phyloP scores from a whole-genome alignment of 1,284 basidiomycete genomes.

The Entoloma clypeatum region DNA sequence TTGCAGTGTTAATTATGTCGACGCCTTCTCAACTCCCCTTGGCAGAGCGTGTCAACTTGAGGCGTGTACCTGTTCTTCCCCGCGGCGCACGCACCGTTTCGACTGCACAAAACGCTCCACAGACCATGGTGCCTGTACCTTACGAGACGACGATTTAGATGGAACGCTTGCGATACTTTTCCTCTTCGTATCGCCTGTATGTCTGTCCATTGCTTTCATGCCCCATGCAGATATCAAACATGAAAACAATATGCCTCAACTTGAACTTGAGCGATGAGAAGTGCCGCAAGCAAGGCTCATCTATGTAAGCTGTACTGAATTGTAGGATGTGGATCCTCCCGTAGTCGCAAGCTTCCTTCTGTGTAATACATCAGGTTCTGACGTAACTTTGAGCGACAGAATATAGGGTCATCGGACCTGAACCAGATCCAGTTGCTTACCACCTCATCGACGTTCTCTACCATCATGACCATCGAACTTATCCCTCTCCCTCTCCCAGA shows the following conservation, averaged over 20 bases:
- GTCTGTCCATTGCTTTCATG: constrained; percentile 22
- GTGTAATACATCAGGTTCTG: too few species aligned
- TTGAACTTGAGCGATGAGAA: too few species aligned
- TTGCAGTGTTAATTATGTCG: constrained; percentile 20
- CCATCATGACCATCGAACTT: constrained; percentile 52
- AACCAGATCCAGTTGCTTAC: neutral
- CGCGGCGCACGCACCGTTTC: constrained; percentile 81
- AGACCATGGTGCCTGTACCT: constrained; percentile 89
- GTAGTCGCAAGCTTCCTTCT: too few species aligned
- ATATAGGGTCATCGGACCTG: too few species aligned
- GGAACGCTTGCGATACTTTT: constrained; percentile 16
- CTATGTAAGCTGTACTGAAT: too few species aligned
- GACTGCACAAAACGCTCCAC: constrained; percentile 75
- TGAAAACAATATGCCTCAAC: constrained; percentile 16
- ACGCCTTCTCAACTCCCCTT: constrained; percentile 1
- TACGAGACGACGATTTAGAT: constrained; percentile 87
- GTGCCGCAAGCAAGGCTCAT: too few species aligned
- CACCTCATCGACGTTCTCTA: neutral
- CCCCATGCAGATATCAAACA: constrained; percentile 24
- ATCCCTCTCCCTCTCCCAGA: constrained; percentile 54
- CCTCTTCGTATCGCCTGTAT: constrained; percentile 20
- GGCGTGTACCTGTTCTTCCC: constrained; percentile 85
- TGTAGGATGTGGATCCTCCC: too few species aligned
- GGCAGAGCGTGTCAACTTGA: constrained; percentile 79
- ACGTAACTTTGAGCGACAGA: too few species aligned